A percentile compares a stretch with the other conserved stretches of the same genome.
These are phyloP conservation scores for Pythium vanterpoolii DNA, from an alignment of 352 stramenopile species.

Conservation along the genomic window DNA sequence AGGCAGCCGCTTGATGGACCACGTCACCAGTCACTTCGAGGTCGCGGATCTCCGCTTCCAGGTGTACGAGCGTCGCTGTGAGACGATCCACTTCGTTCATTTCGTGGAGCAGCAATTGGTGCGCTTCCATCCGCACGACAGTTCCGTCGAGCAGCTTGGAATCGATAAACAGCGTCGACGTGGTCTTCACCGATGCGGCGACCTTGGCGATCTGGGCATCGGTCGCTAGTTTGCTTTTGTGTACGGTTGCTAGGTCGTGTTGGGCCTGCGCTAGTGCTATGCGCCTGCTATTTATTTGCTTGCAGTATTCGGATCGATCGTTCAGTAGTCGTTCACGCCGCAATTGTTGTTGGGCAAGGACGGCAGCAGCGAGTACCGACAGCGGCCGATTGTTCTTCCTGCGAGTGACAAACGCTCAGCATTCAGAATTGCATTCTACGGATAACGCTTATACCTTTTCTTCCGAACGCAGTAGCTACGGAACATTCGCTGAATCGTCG, in stretches of 20 bases:
- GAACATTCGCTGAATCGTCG: slow-evolving; percentile 44
- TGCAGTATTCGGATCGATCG: slow-evolving; percentile 22
- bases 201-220: slow-evolving; percentile 11
- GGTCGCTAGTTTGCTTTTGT: slow-evolving; percentile 21
- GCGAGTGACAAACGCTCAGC: neutral
- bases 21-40: slow-evolving; percentile 20
- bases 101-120: slow-evolving; percentile 32
- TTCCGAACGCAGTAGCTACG: slow-evolving; percentile 37
- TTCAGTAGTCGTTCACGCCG: slow-evolving; percentile 24
- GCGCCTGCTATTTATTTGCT: slow-evolving; percentile 17
- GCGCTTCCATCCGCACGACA: slow-evolving; percentile 30
- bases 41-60: slow-evolving; percentile 19
- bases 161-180: slow-evolving; percentile 19
- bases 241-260: slow-evolving; percentile 16
- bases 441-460: neutral
- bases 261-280: slow-evolving; percentile 19
- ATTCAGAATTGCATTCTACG: neutral
- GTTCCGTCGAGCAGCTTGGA: slow-evolving; percentile 28
- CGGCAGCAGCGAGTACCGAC: slow-evolving; percentile 4
- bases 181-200: neutral
- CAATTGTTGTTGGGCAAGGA: slow-evolving; percentile 20
- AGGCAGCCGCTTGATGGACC: slow-evolving; percentile 23
- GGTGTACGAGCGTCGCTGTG: neutral
- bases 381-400: slow-evolving; percentile 10
- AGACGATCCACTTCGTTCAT: slow-evolving; percentile 30